phyloP scores from a whole-genome alignment of 1,284 basidiomycete species.

The Sparassis latifolia region DNA sequence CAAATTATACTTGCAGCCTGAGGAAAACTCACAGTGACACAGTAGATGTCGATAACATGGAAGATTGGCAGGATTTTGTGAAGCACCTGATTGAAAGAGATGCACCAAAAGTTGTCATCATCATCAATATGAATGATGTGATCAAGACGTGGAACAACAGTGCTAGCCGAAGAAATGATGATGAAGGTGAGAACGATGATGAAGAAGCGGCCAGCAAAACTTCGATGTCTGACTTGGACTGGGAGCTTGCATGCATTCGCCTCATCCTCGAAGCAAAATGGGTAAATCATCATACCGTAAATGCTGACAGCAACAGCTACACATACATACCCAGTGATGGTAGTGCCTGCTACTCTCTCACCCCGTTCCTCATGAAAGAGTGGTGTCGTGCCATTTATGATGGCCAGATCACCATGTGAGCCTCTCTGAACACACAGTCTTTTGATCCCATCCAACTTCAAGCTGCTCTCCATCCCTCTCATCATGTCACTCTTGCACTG shows the following conservation, averaged over 20 bases:
- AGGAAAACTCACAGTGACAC: neutral
- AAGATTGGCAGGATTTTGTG: neutral
- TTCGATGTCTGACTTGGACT: neutral
- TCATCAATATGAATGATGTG: neutral
- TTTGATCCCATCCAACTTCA: neutral
- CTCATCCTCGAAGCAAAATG: neutral
- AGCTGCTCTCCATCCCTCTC: neutral
- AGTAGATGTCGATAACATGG: neutral
- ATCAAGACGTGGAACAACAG: neutral
- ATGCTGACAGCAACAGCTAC: neutral
- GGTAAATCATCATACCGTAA: neutral
- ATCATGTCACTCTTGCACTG: neutral
- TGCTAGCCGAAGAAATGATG: neutral
- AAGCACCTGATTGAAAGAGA: neutral
- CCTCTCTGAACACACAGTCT: neutral
- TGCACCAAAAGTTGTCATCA: neutral
- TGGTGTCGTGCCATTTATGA: neutral
- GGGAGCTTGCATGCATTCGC: neutral
- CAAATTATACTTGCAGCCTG: neutral
- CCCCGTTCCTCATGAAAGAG: neutral
- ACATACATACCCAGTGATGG: neutral
- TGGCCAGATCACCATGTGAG: neutral
- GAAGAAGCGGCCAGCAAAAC: neutral
- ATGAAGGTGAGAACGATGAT: neutral
- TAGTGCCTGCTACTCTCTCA: neutral